phyloP scores from a whole-genome alignment of 2,329 filamentous ascomycete species.

The Lizonia empirigonia region DNA sequence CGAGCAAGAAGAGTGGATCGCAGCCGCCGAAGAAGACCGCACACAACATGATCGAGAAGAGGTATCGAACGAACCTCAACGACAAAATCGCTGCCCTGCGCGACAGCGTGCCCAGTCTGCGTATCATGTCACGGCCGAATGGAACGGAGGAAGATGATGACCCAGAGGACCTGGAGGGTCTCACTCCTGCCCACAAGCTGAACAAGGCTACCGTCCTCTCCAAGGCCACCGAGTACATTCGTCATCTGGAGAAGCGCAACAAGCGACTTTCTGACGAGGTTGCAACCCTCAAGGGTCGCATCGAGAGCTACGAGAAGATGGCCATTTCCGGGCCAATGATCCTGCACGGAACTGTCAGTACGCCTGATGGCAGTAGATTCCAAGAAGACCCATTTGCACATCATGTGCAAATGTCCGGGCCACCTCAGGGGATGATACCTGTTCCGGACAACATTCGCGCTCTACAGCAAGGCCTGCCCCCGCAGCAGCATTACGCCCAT shows the following conservation, averaged over 20 bases:
- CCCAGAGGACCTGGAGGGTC: constrained; percentile 73
- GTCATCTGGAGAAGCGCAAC: constrained; percentile 90
- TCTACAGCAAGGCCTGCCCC: constrained; percentile 46
- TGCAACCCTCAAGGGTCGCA: constrained; percentile 73
- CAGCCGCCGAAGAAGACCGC: constrained; percentile 82
- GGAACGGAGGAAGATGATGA: constrained; percentile 76
- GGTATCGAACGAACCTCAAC: constrained; percentile 94
- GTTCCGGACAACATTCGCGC: constrained; percentile 51
- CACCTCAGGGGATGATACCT: constrained; percentile 50
- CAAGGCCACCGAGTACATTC: constrained; percentile 96
- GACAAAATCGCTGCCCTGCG: constrained; percentile 93
- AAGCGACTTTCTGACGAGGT: constrained; percentile 83
- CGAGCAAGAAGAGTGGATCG: constrained; percentile 59
- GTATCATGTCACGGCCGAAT: constrained; percentile 71
- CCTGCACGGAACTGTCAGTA: constrained; percentile 38
- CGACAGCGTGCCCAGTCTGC: constrained; percentile 88
- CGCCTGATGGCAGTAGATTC: constrained; percentile 45
- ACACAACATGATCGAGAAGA: constrained; percentile 98
- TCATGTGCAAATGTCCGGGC: constrained; percentile 35
- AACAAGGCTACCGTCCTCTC: constrained; percentile 97
- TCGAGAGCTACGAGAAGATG: constrained; percentile 70
- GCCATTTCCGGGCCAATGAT: constrained; percentile 61
- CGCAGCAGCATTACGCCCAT: constrained; percentile 46
- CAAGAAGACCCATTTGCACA: constrained; percentile 47
- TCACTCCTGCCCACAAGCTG: constrained; percentile 83